Conservation (phyloP, 306 rosid genomes). For the Geum urbanum region DNA sequence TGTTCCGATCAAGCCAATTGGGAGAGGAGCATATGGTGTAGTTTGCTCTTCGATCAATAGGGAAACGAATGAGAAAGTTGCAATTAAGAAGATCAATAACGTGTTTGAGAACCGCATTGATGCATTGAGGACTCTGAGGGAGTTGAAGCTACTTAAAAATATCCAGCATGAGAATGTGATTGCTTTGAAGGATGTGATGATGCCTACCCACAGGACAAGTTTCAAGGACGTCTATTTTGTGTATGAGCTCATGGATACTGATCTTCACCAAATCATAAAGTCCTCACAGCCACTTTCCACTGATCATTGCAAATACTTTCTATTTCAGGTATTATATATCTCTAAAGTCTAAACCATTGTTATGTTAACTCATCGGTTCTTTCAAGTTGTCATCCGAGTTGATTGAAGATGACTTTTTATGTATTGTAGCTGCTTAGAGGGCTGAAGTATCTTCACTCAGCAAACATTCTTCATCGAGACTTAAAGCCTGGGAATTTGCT, state of each 20-base stretch:
- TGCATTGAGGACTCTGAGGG: constrained; percentile 76
- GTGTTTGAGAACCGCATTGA: constrained; percentile 59
- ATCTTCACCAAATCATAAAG: constrained; percentile 74
- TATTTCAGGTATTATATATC: constrained; percentile 60
- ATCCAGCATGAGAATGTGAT: constrained; percentile 77
- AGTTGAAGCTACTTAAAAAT: constrained; percentile 68
- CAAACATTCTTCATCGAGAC: constrained; percentile 83
- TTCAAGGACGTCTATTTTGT: constrained; percentile 85
- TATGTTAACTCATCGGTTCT: constrained; percentile 7
- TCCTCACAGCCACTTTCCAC: constrained; percentile 63
- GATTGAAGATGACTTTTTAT: constrained; percentile 12
- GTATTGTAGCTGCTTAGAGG: constrained; percentile 67
- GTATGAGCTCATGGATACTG: constrained; percentile 93
- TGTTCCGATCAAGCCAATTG: constrained; percentile 72
- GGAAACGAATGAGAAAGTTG: constrained; percentile 77
- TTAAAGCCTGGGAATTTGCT: constrained; percentile 88
- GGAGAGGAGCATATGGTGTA: constrained; percentile 78
- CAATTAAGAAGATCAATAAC: constrained; percentile 79
- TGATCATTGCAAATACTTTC: constrained; percentile 76
- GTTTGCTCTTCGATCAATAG: constrained; percentile 78
- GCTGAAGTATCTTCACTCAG: constrained; percentile 80
- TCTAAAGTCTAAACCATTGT: not conserved
- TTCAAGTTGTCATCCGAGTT: constrained; percentile 17
- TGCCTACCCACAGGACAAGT: constrained; percentile 53
- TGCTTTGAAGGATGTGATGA: constrained; percentile 80